phyloP scores from a whole-genome alignment of 2,329 filamentous ascomycete genomes.

The Ophidiomyces ophidiicola region DNA sequence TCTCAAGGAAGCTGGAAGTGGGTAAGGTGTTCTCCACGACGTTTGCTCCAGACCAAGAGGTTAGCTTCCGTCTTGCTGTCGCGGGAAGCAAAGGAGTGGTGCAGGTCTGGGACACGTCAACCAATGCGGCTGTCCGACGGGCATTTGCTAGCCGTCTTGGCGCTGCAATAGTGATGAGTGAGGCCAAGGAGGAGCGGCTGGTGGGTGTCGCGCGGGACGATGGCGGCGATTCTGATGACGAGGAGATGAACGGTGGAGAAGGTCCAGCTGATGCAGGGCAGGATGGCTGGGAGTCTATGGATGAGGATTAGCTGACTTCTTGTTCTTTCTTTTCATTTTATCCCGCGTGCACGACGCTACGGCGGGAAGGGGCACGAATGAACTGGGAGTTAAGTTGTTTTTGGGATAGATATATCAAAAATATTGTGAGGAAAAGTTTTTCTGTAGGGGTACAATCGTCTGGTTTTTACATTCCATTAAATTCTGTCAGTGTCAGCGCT shows the following conservation, averaged over 20 bases:
- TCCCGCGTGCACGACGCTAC: too few relatives aligned
- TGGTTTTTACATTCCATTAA: too few relatives aligned
- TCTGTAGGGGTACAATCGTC: too few relatives aligned
- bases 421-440: too few relatives aligned
- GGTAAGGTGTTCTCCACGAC: conserved; percentile 86
- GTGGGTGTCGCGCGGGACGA: conserved; percentile 58
- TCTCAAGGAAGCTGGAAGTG: conserved; percentile 80
- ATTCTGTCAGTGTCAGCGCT: too few relatives aligned
- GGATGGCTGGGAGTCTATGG: conserved; percentile 45
- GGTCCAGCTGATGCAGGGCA: conserved; percentile 33
- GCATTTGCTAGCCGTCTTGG: conserved; percentile 66
- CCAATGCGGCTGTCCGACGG: conserved; percentile 72
- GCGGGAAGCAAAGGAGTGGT: conserved; percentile 88
- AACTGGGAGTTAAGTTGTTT: too few relatives aligned
- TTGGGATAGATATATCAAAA: too few relatives aligned
- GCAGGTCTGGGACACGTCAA: conserved; percentile 93
- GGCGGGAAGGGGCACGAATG: too few relatives aligned
- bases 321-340: not conserved
- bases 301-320: conserved; percentile 35
- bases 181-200: conserved; percentile 58
- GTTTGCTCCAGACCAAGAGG: conserved; percentile 81
- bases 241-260: conserved; percentile 32
- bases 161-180: conserved; percentile 36
- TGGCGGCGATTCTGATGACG: conserved; percentile 54
- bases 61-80: conserved; percentile 83